Base-by-base conservation (phyloP, 1,139 yeast genomes). In the Diutina scorzettiae region DNA sequence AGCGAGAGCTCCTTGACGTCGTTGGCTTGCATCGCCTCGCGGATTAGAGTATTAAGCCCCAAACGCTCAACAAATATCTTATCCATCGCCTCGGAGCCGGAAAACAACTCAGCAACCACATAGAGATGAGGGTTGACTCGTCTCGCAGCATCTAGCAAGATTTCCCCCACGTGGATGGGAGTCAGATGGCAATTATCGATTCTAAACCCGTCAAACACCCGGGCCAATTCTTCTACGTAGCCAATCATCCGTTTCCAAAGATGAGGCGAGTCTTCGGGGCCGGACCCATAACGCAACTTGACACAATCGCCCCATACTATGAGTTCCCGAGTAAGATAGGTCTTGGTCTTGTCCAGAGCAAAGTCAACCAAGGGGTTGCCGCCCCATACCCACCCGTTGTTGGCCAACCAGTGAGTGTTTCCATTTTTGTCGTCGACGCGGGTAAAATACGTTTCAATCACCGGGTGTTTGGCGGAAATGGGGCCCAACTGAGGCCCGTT, bases 351-450 rank as follows among this genome's bases (percentile, higher is more conserved):
- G 28, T 69, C 62, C 1, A 95, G 83, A 0, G 97, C 98, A 69
- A 89, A 91, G 58, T 91, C 97, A 5, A 86, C 81, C 46, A 89
- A 62, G 2, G 97, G 96, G 51, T 89, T 81, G 12, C 96, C 96
- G 43, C 87, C 91, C 98, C 98, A 91, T 44, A 91, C 87, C 97
- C 97, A 91, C 37, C 98, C 98, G 55, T 91, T 91, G 56, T 91
- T 91, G 5, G 96, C 97, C 47, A 91, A 64, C 1, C 89, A 85
- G 64, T 77, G 78, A 1, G 68, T 61, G 40, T 71, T 67, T 3
- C 86, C 89, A 40, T 70, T 64, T 0, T 58, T 54, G 9, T 63
- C 60, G 2, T 54, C 59, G 50, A 89, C 76, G 46, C 87, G 67
- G 2, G 97, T 86, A 58, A 91, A 91, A 58, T 89, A 91, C 3